Percentiles rank a stretch among this genome's conserved stretches.
Conservation (phyloP, 2,329 filamentous ascomycete species). For the Pyrenophora teres region DNA sequence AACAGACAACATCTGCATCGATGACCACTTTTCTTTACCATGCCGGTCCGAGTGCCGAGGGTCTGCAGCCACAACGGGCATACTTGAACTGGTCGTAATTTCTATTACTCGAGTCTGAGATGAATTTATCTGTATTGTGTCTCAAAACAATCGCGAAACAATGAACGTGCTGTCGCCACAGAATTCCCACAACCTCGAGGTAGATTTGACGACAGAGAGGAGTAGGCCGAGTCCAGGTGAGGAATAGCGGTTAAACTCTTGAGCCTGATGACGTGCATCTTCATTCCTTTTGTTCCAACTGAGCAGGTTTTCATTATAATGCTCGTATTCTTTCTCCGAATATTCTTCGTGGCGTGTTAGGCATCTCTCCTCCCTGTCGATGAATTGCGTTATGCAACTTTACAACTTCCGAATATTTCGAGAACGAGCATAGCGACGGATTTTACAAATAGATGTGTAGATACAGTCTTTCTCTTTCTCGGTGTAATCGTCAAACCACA, state of each 20-base stretch:
- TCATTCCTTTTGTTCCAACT: neutral
- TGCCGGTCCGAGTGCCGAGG: neutral
- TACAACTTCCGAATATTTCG: too few relatives aligned
- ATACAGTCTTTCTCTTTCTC: neutral
- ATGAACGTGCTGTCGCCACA: neutral
- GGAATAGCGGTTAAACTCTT: neutral
- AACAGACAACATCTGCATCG: neutral
- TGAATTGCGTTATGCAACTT: too few relatives aligned
- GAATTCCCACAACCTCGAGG: neutral
- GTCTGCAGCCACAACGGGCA: neutral
- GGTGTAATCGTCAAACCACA: neutral
- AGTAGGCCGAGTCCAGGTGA: neutral
- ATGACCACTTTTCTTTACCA: neutral
- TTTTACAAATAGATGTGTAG: too few relatives aligned
- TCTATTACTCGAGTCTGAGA: neutral
- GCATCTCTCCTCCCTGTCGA: too few relatives aligned
- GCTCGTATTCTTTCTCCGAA: neutral
- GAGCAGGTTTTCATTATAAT: neutral
- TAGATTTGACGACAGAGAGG: slow-evolving; percentile 1
- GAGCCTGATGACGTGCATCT: neutral
- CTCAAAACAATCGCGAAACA: neutral
- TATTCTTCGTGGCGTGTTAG: too few relatives aligned
- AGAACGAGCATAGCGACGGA: too few relatives aligned
- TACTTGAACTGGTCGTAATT: neutral
- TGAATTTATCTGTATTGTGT: neutral